Percentiles rank a stretch among this genome's conserved stretches.
Conservation (phyloP, 208 protist genomes). For the Tritrichomonas foetus region DNA sequence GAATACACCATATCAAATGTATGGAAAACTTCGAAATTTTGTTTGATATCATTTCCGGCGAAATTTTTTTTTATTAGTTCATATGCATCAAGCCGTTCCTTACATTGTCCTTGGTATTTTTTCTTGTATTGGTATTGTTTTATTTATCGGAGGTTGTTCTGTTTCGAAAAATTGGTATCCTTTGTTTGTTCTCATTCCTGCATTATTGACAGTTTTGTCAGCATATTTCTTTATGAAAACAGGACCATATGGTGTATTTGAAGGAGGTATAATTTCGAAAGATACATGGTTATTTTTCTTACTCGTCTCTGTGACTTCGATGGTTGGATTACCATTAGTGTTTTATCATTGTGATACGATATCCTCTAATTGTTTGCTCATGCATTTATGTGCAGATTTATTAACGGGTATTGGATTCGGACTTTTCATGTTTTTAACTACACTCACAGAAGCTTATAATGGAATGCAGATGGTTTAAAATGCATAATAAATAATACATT, state of each 20-base stretch:
- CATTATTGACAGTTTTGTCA: too few relatives aligned
- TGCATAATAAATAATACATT: too few relatives aligned
- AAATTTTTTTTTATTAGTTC: neutral
- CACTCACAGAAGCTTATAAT: too few relatives aligned
- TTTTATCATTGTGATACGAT: neutral
- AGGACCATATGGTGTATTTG: too few relatives aligned
- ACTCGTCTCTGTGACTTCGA: neutral
- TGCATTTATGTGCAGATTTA: neutral
- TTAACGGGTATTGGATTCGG: neutral
- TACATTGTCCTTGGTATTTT: slow-evolving; percentile 23
- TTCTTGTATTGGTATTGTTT: neutral
- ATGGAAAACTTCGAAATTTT: too few relatives aligned
- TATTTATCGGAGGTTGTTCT: neutral
- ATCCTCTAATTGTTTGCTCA: neutral
- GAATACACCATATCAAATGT: too few relatives aligned
- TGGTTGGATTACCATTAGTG: neutral
- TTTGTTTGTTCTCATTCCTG: neutral
- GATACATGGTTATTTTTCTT: neutral
- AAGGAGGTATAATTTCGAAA: neutral
- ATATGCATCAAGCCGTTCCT: neutral
- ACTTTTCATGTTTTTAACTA: too few relatives aligned
- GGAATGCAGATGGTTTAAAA: too few relatives aligned
- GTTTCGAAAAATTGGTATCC: neutral
- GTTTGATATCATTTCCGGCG: too few relatives aligned
- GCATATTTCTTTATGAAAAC: too few relatives aligned